A percentile compares a stretch with the other conserved stretches of the same genome.
phyloP scores from a whole-genome alignment of 257 asterid genomes.

The Nicotiana attenuata region DNA sequence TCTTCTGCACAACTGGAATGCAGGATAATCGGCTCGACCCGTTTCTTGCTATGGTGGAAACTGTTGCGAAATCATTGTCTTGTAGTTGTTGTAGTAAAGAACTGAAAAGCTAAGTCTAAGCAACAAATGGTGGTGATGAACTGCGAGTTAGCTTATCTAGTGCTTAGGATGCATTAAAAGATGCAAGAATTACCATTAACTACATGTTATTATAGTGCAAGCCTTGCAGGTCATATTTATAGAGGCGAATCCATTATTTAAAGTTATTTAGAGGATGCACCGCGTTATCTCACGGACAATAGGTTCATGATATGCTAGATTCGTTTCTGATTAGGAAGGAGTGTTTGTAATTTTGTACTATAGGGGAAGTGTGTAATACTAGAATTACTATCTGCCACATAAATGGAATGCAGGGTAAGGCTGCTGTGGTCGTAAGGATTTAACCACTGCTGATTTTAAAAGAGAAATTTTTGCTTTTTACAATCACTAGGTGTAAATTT shows the following conservation, averaged over 20 bases:
- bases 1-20: not conserved
- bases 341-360: not conserved
- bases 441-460: not conserved
- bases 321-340: not conserved
- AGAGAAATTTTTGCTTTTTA: not conserved
- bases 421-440: not conserved
- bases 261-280: not conserved
- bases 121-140: not conserved
- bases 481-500: not conserved
- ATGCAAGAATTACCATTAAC: conserved; percentile 1
- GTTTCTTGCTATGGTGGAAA: not conserved
- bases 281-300: not conserved
- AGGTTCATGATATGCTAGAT: not conserved
- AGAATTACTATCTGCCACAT: not conserved
- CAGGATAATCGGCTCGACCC: not conserved
- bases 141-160: not conserved
- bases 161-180: not conserved
- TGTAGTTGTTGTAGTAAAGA: not conserved
- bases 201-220: not conserved
- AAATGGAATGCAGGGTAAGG: not conserved
- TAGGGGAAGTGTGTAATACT: not conserved
- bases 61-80: not conserved
- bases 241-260: not conserved
- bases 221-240: not conserved
- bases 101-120: not conserved